A percentile compares a stretch with the other conserved stretches of the same genome.
Evolutionary conservation across 2,329 filamentous ascomycete species (phyloP).

Genomic region (Paecilomyces sp.): DNA sequence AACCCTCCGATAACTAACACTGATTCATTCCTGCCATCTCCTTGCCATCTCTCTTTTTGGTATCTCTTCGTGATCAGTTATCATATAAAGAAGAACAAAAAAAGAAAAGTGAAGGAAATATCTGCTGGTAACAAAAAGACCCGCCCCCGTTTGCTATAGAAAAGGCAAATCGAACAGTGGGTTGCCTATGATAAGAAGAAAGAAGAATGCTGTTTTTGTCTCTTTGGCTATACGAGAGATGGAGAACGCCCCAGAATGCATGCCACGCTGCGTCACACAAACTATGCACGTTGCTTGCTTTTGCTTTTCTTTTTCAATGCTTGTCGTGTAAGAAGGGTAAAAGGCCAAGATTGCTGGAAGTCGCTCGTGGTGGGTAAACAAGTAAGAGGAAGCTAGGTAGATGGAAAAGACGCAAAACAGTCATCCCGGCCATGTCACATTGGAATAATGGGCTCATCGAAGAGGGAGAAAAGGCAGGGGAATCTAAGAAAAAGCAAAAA

Average conservation of each 20-base stretch:
- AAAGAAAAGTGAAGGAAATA: neutral
- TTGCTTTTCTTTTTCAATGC: neutral
- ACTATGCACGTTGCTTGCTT: neutral
- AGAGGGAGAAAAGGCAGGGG: slow-evolving; percentile 5
- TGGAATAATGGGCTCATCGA: slow-evolving; percentile 4
- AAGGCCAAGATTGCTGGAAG: neutral
- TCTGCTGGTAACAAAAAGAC: neutral
- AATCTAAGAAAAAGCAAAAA: slow-evolving; percentile 7
- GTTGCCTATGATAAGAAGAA: slow-evolving; percentile 14
- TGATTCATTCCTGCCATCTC: neutral
- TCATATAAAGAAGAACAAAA: neutral
- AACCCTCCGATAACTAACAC: neutral
- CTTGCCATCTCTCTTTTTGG: neutral
- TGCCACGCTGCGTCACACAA: neutral
- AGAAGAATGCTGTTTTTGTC: neutral
- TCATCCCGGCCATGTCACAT: neutral
- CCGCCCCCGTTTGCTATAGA: neutral
- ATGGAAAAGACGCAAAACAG: neutral
- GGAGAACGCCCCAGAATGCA: neutral
- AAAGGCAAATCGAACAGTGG: neutral
- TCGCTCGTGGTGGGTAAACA: neutral
- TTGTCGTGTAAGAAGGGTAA: neutral
- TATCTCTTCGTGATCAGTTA: neutral
- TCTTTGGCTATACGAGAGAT: neutral
- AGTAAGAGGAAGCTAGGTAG: neutral